Evolutionary conservation across 768 basidiomycete species (phyloP).

Genomic region (Pilatotrama ljubarskyi): DNA sequence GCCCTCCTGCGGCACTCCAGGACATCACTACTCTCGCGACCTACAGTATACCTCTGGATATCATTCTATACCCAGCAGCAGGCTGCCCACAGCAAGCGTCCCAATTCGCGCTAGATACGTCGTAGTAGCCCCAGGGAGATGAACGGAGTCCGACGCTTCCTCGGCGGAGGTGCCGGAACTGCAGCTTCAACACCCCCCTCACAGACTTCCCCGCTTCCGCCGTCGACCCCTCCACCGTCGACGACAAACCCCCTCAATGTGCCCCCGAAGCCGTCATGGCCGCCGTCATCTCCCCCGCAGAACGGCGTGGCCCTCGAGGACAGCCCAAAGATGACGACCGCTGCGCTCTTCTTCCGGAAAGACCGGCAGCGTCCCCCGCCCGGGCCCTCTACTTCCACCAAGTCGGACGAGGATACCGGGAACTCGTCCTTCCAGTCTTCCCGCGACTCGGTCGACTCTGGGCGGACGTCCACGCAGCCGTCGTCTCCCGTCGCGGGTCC

Average conservation of each 20-base stretch:
- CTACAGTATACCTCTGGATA: conserved; percentile 5
- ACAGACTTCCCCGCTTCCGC: conserved; percentile 15
- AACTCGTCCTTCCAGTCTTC: conserved; percentile 30
- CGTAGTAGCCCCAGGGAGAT: conserved; percentile 35
- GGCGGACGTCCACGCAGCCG: conserved; percentile 30
- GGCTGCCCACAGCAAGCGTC: conserved; percentile 10
- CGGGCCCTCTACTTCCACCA: conserved; percentile 17
- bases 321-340: conserved; percentile 42
- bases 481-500: conserved; percentile 41
- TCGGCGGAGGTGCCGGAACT: conserved; percentile 42
- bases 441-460: conserved; percentile 29
- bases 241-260: conserved; percentile 28
- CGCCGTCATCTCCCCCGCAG: conserved; percentile 43
- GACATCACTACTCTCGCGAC: neutral
- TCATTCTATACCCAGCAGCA: conserved; percentile 14
- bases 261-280: conserved; percentile 43
- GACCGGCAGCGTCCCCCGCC: conserved; percentile 41
- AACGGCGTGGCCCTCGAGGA: conserved; percentile 22
- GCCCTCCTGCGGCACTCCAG: neutral
- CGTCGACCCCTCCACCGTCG: conserved; percentile 24
- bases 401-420: conserved; percentile 27
- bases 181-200: conserved; percentile 17
- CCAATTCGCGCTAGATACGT: neutral
- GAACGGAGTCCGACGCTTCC: conserved; percentile 74
- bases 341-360: conserved; percentile 54